phyloP scores from a whole-genome alignment of 1,284 basidiomycete genomes.

The Pseudomicrostroma phylloplanum region DNA sequence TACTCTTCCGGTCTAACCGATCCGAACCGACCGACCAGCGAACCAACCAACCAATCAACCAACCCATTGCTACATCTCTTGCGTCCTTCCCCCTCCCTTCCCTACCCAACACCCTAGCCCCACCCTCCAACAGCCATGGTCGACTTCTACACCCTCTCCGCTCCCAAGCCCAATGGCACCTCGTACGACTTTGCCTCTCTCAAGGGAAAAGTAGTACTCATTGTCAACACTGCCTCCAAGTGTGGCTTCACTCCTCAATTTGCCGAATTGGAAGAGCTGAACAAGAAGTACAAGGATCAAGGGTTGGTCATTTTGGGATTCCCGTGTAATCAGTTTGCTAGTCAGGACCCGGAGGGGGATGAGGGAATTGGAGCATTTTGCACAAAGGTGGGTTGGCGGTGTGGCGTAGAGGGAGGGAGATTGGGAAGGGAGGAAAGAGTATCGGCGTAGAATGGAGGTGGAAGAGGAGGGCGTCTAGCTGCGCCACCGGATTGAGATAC shows the following conservation, averaged over 20 bases:
- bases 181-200: slow-evolving; percentile 45
- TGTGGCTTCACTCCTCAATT: slow-evolving; percentile 72
- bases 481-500: too few species aligned
- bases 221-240: slow-evolving; percentile 58
- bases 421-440: background rate
- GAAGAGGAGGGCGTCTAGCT: too few species aligned
- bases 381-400: slow-evolving; percentile 30
- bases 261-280: slow-evolving; percentile 72
- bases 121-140: slow-evolving; percentile 26
- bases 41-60: too few species aligned
- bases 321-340: slow-evolving; percentile 77
- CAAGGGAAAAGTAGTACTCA: slow-evolving; percentile 57
- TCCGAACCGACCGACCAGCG: too few species aligned
- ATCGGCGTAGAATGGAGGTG: too few species aligned
- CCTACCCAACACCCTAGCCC: background rate
- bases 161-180: slow-evolving; percentile 35
- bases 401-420: too few species aligned
- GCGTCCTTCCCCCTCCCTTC: background rate
- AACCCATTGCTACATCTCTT: background rate
- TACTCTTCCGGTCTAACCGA: too few species aligned
- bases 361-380: slow-evolving; percentile 43
- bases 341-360: slow-evolving; percentile 45
- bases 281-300: slow-evolving; percentile 74
- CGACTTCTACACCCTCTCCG: slow-evolving; percentile 47
- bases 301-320: slow-evolving; percentile 76